A percentile compares a stretch with the other conserved stretches of the same genome.
phyloP scores from a whole-genome alignment of 257 asterid genomes.

The Jasminum sambac region DNA sequence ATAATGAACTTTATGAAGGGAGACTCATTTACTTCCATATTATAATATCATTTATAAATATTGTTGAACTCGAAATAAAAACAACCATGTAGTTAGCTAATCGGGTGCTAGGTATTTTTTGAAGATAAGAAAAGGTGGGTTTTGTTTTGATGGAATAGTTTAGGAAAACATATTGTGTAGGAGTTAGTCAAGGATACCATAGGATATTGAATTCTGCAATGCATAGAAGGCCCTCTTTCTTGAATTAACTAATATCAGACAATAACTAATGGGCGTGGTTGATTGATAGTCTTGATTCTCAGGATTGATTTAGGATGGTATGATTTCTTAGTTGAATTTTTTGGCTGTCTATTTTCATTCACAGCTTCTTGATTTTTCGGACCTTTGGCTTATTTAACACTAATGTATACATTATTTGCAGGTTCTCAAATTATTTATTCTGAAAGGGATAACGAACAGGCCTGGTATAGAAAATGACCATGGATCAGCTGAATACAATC shows the following conservation, averaged over 20 bases:
- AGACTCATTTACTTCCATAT: not conserved
- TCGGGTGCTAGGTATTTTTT: too few relatives aligned
- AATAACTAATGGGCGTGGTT: not conserved
- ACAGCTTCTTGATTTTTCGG: not conserved
- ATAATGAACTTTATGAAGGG: not conserved
- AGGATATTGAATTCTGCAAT: too few relatives aligned
- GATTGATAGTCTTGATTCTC: not conserved
- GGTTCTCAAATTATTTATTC: conserved; percentile 13
- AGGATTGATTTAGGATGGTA: not conserved
- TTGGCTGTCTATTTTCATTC: not conserved
- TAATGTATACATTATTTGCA: conserved; percentile 26
- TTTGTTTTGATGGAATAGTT: too few relatives aligned
- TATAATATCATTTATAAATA: not conserved
- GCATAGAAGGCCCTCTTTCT: not conserved
- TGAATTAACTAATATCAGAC: not conserved
- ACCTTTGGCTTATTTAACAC: not conserved
- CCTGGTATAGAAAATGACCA: conserved; percentile 44
- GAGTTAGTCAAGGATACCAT: too few relatives aligned
- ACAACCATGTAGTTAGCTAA: too few relatives aligned
- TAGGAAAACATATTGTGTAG: too few relatives aligned
- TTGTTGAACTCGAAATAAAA: not conserved
- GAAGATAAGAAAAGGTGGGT: too few relatives aligned
- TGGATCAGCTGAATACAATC: conserved; percentile 69
- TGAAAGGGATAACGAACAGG: conserved; percentile 15
- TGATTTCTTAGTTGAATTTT: not conserved